Evolutionary conservation across 257 asterid species (phyloP).

Genomic region (Nicotiana otophora): DNA sequence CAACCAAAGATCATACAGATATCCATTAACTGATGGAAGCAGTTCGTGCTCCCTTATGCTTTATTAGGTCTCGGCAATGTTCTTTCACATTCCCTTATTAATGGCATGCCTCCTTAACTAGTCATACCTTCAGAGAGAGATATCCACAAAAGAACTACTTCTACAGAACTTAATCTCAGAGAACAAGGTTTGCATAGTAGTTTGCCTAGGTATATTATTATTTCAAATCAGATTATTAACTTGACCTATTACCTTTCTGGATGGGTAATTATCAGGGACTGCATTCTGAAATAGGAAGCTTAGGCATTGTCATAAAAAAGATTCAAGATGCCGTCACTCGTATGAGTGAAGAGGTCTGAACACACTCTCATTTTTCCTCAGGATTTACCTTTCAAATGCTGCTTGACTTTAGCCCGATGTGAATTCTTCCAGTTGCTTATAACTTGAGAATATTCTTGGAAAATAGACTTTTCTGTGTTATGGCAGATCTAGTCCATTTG

Average conservation of each 20-base stretch:
- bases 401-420: not conserved
- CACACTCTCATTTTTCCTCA: not conserved
- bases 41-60: not conserved
- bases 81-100: not conserved
- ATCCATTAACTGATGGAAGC: slow-evolving; percentile 21
- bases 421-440: not conserved
- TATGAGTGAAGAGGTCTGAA: slow-evolving; percentile 34
- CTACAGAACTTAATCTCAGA: slow-evolving; percentile 28
- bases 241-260: not conserved
- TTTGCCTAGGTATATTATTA: not conserved
- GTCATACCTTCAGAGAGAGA: slow-evolving; percentile 37
- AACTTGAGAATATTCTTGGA: not conserved
- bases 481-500: not conserved
- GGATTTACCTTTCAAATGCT: not conserved
- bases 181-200: slow-evolving; percentile 26
- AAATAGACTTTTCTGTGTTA: not conserved
- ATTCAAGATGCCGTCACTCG: slow-evolving; percentile 27
- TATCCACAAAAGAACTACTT: slow-evolving; percentile 34
- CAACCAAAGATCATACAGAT: slow-evolving; percentile 29
- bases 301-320: slow-evolving; percentile 27
- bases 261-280: slow-evolving; percentile 26
- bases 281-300: slow-evolving; percentile 29
- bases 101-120: slow-evolving; percentile 22
- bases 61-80: not conserved
- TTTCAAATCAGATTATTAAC: not conserved